Evolutionary conservation across 1,284 basidiomycete species (phyloP).

Genomic region (Psilocybe mexicana): DNA sequence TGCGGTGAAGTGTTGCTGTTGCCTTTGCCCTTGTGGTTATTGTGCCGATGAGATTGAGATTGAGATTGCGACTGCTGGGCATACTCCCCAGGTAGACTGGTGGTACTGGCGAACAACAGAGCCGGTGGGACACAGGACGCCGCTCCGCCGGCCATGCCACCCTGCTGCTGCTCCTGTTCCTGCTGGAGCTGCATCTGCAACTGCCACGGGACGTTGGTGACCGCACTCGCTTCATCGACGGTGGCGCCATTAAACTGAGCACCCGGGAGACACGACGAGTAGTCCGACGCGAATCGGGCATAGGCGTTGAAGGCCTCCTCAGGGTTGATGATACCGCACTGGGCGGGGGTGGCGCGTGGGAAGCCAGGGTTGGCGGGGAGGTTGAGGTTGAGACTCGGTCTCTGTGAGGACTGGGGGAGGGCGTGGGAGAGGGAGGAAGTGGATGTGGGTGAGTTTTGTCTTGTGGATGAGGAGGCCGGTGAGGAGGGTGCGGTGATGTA

Average conservation of each 20-base stretch:
- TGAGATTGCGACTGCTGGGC: not conserved
- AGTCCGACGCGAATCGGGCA: slow-evolving; percentile 64
- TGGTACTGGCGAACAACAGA: slow-evolving; percentile 48
- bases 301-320: slow-evolving; percentile 53
- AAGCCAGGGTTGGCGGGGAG: slow-evolving; percentile 17
- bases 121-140: slow-evolving; percentile 61
- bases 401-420: not conserved
- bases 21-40: not conserved
- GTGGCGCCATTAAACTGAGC: slow-evolving; percentile 43
- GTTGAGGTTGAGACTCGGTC: slow-evolving; percentile 30
- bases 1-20: not conserved
- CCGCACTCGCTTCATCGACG: slow-evolving; percentile 30
- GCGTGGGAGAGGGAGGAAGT: slow-evolving; percentile 29
- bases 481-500: slow-evolving; percentile 38
- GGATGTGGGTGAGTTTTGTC: slow-evolving; percentile 27
- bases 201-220: slow-evolving; percentile 16
- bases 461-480: slow-evolving; percentile 30
- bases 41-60: not conserved
- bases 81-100: slow-evolving; percentile 4
- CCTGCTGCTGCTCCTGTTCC: slow-evolving; percentile 6
- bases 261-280: slow-evolving; percentile 62
- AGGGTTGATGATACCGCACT: slow-evolving; percentile 29
- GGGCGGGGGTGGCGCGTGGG: slow-evolving; percentile 27
- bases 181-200: slow-evolving; percentile 22
- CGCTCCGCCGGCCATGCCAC: slow-evolving; percentile 25